Evolutionary conservation across 305 asterid species (phyloP).

Genomic region (Ajuga reptans): DNA sequence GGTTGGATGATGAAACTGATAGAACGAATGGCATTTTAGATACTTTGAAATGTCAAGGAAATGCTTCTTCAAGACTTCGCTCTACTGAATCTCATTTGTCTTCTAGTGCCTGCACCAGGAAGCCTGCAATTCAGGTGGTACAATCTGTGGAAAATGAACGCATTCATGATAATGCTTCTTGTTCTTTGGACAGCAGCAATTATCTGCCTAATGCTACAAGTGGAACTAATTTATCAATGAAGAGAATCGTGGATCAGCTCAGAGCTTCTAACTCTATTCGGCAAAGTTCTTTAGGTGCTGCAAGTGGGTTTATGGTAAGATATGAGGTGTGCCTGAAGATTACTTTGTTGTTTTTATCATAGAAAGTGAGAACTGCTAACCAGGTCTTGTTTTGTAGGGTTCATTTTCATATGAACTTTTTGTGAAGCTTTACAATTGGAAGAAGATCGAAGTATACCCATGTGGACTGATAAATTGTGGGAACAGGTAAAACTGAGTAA

Average conservation of each 20-base stretch:
- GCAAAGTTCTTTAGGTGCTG: constrained; percentile 34
- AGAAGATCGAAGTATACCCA: constrained; percentile 55
- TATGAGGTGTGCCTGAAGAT: constrained; percentile 42
- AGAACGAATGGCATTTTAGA: constrained; percentile 22
- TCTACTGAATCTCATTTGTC: constrained; percentile 30
- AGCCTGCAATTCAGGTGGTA: constrained; percentile 26
- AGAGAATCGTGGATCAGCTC: constrained; percentile 41
- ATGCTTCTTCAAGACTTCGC: constrained; percentile 26
- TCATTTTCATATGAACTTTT: constrained; percentile 61
- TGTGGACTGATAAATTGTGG: constrained; percentile 75
- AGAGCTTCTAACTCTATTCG: constrained; percentile 33
- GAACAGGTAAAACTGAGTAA: constrained; percentile 49
- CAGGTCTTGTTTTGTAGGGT: constrained; percentile 42
- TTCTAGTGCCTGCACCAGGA: constrained; percentile 24
- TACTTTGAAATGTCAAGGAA: constrained; percentile 26
- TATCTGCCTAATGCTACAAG: constrained; percentile 23
- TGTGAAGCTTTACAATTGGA: constrained; percentile 70
- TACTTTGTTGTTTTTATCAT: constrained; percentile 17
- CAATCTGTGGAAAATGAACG: constrained; percentile 30
- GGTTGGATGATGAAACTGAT: constrained; percentile 22
- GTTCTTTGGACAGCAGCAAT: constrained; percentile 26
- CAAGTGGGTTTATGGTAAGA: constrained; percentile 32
- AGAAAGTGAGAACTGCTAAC: constrained; percentile 25
- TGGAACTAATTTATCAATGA: constrained; percentile 34
- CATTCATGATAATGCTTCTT: constrained; percentile 21